Conservation (phyloP, 2,329 filamentous ascomycete genomes). For the Talaromyces atroroseus region DNA sequence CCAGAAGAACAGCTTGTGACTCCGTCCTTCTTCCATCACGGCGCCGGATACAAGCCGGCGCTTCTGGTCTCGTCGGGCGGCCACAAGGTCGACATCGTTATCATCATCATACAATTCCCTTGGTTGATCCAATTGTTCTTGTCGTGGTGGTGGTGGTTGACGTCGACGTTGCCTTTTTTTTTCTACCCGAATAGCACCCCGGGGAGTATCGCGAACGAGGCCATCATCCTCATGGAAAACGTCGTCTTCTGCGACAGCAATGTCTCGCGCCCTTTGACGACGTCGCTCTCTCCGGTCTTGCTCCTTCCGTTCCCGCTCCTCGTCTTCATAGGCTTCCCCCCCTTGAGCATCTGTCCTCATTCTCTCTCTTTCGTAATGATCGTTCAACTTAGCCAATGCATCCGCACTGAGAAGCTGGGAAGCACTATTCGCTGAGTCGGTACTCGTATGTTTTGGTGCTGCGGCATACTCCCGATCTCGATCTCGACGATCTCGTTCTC, state of each 20-base stretch:
- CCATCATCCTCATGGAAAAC: background rate
- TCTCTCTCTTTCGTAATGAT: slow-evolving; percentile 54
- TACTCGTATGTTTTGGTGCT: slow-evolving; percentile 27
- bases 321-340: slow-evolving; percentile 31
- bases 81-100: slow-evolving; percentile 6
- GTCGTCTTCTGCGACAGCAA: background rate
- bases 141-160: background rate
- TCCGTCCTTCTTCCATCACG: slow-evolving; percentile 60
- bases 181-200: slow-evolving; percentile 11
- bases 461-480: slow-evolving; percentile 16
- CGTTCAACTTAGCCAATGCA: slow-evolving; percentile 62
- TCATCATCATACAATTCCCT: slow-evolving; percentile 11
- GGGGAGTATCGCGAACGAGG: background rate
- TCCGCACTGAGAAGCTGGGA: slow-evolving; percentile 45
- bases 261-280: slow-evolving; percentile 13
- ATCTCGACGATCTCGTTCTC: background rate
- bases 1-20: slow-evolving; percentile 44
- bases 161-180: slow-evolving; percentile 10
- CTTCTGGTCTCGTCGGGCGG: slow-evolving; percentile 44
- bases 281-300: slow-evolving; percentile 10
- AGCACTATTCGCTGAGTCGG: slow-evolving; percentile 39
- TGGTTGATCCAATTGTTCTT: background rate
- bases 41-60: slow-evolving; percentile 65
- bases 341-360: slow-evolving; percentile 28
- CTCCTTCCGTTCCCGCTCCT: slow-evolving; percentile 23